These are phyloP conservation scores for Apocynum venetum DNA, from an alignment of 257 asterid genomes.

Conservation along the genomic window DNA sequence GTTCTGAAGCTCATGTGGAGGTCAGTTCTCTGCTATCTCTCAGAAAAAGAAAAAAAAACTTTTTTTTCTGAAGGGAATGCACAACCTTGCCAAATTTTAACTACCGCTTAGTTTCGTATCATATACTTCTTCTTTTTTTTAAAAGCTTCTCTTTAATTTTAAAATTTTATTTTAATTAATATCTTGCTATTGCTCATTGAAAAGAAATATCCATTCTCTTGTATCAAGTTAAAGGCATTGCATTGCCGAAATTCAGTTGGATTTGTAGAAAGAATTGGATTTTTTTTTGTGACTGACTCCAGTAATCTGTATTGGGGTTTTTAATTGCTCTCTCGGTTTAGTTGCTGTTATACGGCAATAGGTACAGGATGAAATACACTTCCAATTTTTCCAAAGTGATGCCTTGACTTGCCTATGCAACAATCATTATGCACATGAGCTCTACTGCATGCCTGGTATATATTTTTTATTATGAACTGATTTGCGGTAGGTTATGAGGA, in stretches of 20 bases:
- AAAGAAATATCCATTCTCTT: background rate
- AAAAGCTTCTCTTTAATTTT: background rate
- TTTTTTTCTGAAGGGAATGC: background rate
- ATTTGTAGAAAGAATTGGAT: background rate
- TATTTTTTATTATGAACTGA: conserved; percentile 20
- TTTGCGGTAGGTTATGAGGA: conserved; percentile 75
- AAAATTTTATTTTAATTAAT: background rate
- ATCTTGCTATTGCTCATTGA: background rate
- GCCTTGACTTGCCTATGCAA: background rate
- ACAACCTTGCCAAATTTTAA: background rate
- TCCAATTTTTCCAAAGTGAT: background rate
- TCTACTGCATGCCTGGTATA: background rate
- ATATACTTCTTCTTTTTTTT: background rate
- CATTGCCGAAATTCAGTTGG: background rate
- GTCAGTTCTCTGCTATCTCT: conserved; percentile 38
- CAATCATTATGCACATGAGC: conserved; percentile 1
- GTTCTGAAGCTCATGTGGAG: conserved; percentile 99
- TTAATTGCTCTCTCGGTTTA: background rate
- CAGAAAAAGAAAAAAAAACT: background rate
- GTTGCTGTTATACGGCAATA: background rate
- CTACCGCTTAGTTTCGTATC: too few relatives aligned
- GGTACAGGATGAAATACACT: background rate
- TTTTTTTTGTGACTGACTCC: background rate
- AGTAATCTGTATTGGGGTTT: background rate
- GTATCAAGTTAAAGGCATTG: background rate